Percentiles rank a stretch among this genome's conserved stretches.
These are phyloP conservation scores for Coriolopsis trogii DNA, from an alignment of 1,284 basidiomycete species.

Conservation along the genomic window DNA sequence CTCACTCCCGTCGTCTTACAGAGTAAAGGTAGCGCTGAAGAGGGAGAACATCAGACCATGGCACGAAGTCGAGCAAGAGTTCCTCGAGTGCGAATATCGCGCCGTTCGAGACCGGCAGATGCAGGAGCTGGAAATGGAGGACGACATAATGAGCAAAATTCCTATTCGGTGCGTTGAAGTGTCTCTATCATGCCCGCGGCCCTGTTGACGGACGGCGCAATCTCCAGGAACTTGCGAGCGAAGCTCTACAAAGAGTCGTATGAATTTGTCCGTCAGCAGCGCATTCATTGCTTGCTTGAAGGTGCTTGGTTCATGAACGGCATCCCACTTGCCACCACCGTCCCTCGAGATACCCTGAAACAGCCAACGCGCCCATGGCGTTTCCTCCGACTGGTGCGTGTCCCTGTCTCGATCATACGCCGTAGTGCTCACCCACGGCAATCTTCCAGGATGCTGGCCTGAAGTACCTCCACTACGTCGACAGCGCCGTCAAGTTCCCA, in stretches of 20 bases:
- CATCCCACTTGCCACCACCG: constrained; percentile 50
- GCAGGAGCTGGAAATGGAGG: constrained; percentile 91
- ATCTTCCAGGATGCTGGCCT: constrained; percentile 65
- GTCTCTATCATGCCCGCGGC: neutral
- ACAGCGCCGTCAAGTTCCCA: constrained; percentile 75
- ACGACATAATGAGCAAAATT: constrained; percentile 84
- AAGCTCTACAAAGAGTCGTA: constrained; percentile 91
- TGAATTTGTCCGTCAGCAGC: constrained; percentile 90
- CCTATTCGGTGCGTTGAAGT: constrained; percentile 83
- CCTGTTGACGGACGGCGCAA: constrained; percentile 2
- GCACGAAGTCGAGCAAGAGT: constrained; percentile 86
- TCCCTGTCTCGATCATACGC: neutral
- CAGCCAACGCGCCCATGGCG: constrained; percentile 71
- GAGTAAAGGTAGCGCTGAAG: constrained; percentile 77
- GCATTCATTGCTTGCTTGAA: constrained; percentile 85
- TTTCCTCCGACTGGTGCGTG: constrained; percentile 72
- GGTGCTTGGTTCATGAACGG: constrained; percentile 93
- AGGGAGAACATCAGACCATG: constrained; percentile 81
- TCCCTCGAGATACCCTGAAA: constrained; percentile 52
- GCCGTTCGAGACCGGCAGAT: constrained; percentile 90
- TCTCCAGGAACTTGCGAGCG: constrained; percentile 75
- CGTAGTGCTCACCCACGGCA: constrained; percentile 3
- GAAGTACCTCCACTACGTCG: constrained; percentile 84
- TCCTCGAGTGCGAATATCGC: constrained; percentile 86
- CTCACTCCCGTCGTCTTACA: constrained; percentile 31